phyloP scores from a whole-genome alignment of 148 eudicot species.

The Vaccinium vitisidaea region DNA sequence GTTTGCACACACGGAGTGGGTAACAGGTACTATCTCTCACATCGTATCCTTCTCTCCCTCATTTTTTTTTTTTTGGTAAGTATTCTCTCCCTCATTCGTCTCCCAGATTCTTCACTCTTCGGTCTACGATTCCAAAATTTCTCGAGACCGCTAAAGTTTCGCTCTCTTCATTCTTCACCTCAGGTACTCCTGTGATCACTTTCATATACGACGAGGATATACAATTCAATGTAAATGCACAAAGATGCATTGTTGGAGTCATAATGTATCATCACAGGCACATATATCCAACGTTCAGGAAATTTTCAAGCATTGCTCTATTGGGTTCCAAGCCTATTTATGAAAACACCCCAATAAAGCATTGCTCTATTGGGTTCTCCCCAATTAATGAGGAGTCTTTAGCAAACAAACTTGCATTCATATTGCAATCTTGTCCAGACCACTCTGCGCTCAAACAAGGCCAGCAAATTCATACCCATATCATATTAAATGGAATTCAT shows the following conservation, averaged over 20 bases:
- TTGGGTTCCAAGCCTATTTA: background rate
- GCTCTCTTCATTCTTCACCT: background rate
- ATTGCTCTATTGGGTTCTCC: background rate
- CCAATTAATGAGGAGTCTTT: background rate
- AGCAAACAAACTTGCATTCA: background rate
- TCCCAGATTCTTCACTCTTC: background rate
- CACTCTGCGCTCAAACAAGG: background rate
- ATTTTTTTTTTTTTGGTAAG: too few relatives aligned
- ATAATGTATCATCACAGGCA: background rate
- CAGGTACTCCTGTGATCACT: background rate
- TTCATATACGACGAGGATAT: background rate
- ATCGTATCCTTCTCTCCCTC: background rate
- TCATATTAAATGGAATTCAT: background rate
- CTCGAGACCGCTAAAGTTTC: background rate
- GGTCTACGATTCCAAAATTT: background rate
- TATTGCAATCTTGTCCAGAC: conserved; percentile 1
- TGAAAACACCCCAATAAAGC: background rate
- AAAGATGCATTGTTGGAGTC: background rate
- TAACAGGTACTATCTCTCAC: too few relatives aligned
- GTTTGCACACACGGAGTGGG: too few relatives aligned
- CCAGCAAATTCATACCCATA: background rate
- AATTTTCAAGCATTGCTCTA: background rate
- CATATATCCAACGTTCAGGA: background rate
- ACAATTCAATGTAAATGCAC: background rate
- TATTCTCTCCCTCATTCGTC: background rate